Evolutionary conservation across 257 asterid genomes (phyloP), one percentile per base, ranked within the genome.

Genomic region (Fraxinus quadrangulata): DNA sequence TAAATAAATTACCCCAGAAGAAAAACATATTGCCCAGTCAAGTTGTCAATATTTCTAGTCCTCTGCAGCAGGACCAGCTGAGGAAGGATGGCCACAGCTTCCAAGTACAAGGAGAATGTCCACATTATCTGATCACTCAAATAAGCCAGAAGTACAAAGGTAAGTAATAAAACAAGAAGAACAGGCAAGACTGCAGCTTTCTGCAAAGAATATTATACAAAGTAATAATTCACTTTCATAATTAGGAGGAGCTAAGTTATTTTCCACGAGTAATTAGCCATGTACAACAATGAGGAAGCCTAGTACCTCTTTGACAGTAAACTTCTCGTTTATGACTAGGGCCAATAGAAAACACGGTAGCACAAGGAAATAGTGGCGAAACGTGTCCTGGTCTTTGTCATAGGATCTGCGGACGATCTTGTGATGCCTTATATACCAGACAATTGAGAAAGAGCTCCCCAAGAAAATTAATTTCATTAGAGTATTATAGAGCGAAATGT

Each of bases 1-100:
- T 67, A 56, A 61, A 67, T 16, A 3, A 68, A 34, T 86, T 84
- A 92, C 97, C 97, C 97, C 21, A 92, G 87, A 80, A 92, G 94
- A 63, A 90, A 73, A 78, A 92, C 93, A 49, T 92, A 92, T 91
- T 92, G 97, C 42, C 97, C 97, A 17, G 97, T 92, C 88, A 92
- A 86, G 80, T 92, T 92, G 90, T 92, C 97, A 36, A 92, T 92
- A 79, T 92, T 92, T 83, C 95, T 90, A 67, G 97, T 92, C 77
- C 96, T 89, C 85, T 92, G 97, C 86, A 92, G 81, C 84, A 92
- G 85, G 71, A 92, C 93, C 67, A 92, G 88, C 90, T 92, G 97
- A 76, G 97, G 96, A 85, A 92, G 87, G 81, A 92, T 92, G 81
- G 97, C 97, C 56, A 92, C 93, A 75, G 97, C 96, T 84, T 92